Evolutionary conservation across 352 stramenopile genomes (phyloP).

Genomic region (Phytophthora boehmeriae): DNA sequence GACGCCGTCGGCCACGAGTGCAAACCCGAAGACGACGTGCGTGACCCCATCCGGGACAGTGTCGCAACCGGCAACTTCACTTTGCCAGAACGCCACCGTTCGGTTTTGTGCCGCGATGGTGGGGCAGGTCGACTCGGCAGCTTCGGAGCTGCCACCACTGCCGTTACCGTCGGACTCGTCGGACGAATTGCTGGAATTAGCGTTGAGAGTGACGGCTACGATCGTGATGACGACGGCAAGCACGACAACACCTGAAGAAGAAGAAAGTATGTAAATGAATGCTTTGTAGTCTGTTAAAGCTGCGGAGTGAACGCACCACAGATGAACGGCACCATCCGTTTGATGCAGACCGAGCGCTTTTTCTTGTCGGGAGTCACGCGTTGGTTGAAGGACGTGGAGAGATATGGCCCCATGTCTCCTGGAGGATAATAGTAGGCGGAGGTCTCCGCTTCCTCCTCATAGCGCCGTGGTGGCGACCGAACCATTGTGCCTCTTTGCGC

Average conservation of each 20-base stretch:
- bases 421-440: constrained; percentile 36
- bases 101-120: constrained; percentile 51
- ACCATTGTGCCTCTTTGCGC: constrained; percentile 18
- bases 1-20: constrained; percentile 55
- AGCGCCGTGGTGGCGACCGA: constrained; percentile 20
- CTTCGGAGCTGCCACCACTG: constrained; percentile 11
- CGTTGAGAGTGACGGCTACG: constrained; percentile 37
- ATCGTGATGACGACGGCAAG: constrained; percentile 48
- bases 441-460: constrained; percentile 32
- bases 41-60: constrained; percentile 73
- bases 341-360: constrained; percentile 24
- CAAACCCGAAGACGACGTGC: constrained; percentile 78
- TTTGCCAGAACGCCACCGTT: constrained; percentile 83
- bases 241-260: constrained; percentile 23
- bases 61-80: constrained; percentile 74
- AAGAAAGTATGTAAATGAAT: not conserved
- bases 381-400: constrained; percentile 34
- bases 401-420: constrained; percentile 31
- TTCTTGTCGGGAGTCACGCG: constrained; percentile 25
- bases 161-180: not conserved
- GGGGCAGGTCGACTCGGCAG: constrained; percentile 26
- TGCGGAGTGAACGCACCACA: constrained; percentile 19
- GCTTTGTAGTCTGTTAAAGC: not conserved
- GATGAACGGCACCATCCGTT: constrained; percentile 25
- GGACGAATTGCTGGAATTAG: constrained; percentile 25